Base-by-base conservation (phyloP, 805 yeast genomes). In the Saccharomycopsis olivae region DNA sequence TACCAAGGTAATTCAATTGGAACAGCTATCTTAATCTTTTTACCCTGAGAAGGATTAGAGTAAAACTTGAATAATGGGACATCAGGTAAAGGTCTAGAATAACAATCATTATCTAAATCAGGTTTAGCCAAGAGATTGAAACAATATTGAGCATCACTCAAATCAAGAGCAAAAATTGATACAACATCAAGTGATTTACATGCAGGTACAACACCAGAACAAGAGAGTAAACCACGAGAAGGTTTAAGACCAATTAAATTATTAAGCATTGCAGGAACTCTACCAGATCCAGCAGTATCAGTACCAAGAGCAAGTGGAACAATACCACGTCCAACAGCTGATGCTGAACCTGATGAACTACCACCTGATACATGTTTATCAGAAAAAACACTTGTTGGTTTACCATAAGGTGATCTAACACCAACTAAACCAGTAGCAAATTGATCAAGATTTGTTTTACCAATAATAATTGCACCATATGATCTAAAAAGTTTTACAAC, bases 401-500 rank as follows among this genome's bases (percentile, higher is more conserved):
- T 72, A 10, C 98, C 98, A 56, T 89, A 89, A 1, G 98, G 97
- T 5, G 95, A 83, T 54, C 98, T 72, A 24, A 86, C 78, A 33
- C 98, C 98, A 2, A 89, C 97, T 43, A 89, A 68, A 29, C 98
- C 98, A 2, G 98, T 92, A 10, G 97, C 97, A 62, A 89, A 89
- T 60, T 89, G 98, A 58, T 89, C 98, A 58, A 89, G 66, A 59
- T 89, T 89, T 40, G 97, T 92, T 59, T 89, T 89, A 44, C 97
- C 97, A 35, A 89, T 66, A 30, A 89, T 72, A 41, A 89, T 83
- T 34, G 97, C 97, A 55, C 98, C 98, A 28, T 85, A 81, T n/a
- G 67, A 71, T 58, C 85, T 74, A 51, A 92, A 66, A n/a, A 78
- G 60, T 8, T 63, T 57, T 11, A 87, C 96, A 4, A 82, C 71